These are phyloP conservation scores for Friedmanniomyces endolithicus DNA, from an alignment of 495 filamentous ascomycete species.

Conservation along the genomic window DNA sequence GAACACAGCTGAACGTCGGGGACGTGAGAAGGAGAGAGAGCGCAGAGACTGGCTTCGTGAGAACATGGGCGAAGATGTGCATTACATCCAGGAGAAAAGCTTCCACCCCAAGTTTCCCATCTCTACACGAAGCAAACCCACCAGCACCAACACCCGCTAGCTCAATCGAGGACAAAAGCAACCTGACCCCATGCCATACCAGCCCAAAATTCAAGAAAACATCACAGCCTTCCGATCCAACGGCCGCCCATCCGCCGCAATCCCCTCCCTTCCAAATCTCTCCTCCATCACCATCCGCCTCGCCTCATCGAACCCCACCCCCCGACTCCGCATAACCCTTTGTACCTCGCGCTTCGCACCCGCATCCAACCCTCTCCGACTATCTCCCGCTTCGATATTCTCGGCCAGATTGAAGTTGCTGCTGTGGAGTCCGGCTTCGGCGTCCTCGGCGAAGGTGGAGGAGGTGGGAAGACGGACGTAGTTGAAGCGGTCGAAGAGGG, in stretches of 20 bases:
- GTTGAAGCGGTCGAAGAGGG: conserved; percentile 31
- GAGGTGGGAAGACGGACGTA: conserved; percentile 61
- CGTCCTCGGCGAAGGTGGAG: conserved; percentile 56
- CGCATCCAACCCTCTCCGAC: conserved; percentile 66
- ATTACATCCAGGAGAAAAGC: too few relatives aligned
- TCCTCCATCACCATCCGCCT: conserved; percentile 71
- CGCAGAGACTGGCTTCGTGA: too few relatives aligned
- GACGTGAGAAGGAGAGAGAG: too few relatives aligned
- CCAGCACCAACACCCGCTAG: too few relatives aligned
- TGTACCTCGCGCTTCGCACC: conserved; percentile 65
- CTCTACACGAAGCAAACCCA: too few relatives aligned
- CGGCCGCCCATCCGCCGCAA: conserved; percentile 75
- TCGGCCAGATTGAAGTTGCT: conserved; percentile 63
- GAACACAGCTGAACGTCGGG: too few relatives aligned
- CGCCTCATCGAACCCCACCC: conserved; percentile 80
- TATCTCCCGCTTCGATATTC: conserved; percentile 68
- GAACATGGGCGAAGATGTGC: too few relatives aligned
- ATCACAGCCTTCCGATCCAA: conserved; percentile 91
- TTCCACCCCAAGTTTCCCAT: too few relatives aligned
- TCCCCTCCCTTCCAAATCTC: conserved; percentile 71
- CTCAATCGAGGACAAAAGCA: background rate
- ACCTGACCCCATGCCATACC: too few relatives aligned
- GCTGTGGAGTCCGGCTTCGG: conserved; percentile 74
- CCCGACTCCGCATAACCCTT: conserved; percentile 71
- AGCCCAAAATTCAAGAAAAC: conserved; percentile 40